A percentile compares a stretch with the other conserved stretches of the same genome.
Evolutionary conservation across 345 rosid species (phyloP).

Genomic region (Durio zibethinus): DNA sequence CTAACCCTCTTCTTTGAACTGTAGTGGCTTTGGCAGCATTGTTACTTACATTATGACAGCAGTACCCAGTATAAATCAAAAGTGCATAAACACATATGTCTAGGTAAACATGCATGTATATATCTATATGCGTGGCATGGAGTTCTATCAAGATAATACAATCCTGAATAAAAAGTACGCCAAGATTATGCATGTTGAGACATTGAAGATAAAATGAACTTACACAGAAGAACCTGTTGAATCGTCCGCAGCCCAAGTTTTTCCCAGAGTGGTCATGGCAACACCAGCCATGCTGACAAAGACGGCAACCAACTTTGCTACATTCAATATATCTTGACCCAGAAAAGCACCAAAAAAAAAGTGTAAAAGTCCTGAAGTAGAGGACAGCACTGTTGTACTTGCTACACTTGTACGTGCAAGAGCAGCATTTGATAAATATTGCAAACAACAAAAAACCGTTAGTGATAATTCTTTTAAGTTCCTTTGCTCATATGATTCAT

Average conservation of each 20-base stretch:
- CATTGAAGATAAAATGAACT: constrained; percentile 22
- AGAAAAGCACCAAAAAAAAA: constrained; percentile 78
- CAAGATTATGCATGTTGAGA: neutral
- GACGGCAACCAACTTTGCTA: constrained; percentile 84
- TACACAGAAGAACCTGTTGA: constrained; percentile 59
- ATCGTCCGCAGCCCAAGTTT: constrained; percentile 96
- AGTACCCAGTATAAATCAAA: neutral
- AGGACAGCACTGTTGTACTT: constrained; percentile 94
- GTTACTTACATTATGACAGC: neutral
- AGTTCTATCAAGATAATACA: neutral
- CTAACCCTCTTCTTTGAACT: neutral
- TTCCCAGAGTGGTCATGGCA: constrained; percentile 92
- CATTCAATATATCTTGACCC: constrained; percentile 87
- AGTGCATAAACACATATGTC: neutral
- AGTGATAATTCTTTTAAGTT: neutral
- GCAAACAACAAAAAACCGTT: constrained; percentile 20
- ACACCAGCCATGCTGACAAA: constrained; percentile 95
- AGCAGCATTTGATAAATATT: constrained; percentile 98
- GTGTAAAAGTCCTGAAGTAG: constrained; percentile 98
- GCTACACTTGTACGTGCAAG: constrained; percentile 98
- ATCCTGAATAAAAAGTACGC: neutral
- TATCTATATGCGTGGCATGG: neutral
- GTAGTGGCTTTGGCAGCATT: neutral
- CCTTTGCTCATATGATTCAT: neutral
- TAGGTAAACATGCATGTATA: neutral